Base-by-base conservation (phyloP, 768 basidiomycete genomes). In the Suillus subluteus region DNA sequence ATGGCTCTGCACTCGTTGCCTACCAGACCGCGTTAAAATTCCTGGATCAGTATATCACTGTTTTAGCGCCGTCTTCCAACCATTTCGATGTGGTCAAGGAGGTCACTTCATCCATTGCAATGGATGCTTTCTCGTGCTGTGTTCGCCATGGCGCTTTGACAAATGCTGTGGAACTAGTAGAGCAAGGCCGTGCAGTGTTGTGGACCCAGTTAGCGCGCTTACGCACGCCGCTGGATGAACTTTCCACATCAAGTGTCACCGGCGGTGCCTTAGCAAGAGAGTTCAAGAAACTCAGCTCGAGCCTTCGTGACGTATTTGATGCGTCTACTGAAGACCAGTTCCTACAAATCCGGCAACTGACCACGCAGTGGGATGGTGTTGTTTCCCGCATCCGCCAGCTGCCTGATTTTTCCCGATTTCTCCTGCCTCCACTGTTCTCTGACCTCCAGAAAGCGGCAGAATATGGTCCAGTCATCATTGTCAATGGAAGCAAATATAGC, bases 191-290 rank as follows among this genome's bases (percentile, higher is more conserved):
- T 6, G 74, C 73, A 12, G 58, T 77, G 13, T 69, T 75, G 4
- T 77, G 76, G 76, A 70, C 68, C 40, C 76, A 76, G 76, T 32
- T 76, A 3, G 62, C 70, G 30, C 66, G 72, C 30, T 73, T 75
- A 7, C 71, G 72, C 11, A 69, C 70, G 12, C 71, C 76, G 9
- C 50, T 75, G 8, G 73, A 78, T 56, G 65, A 69, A 32, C 68
- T 77, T 41, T 55, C 63, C 9, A 32, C n/a, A 11, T 26, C 35
- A 11, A 63, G 69, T 35, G 7, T 6, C 0, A 7, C 41, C 4
- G 64, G 64, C 0, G 7, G 35, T 23, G 52, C 13, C 1, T 41
- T 70, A n/a, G 68, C 68, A 0, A 38, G 64, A 18, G 55, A 35
- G 43, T 69, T 72, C 46, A 58, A 64, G 54, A 3, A 35, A 5